Base-by-base conservation (phyloP, 441 rosid species). In the Adansonia gregorii region DNA sequence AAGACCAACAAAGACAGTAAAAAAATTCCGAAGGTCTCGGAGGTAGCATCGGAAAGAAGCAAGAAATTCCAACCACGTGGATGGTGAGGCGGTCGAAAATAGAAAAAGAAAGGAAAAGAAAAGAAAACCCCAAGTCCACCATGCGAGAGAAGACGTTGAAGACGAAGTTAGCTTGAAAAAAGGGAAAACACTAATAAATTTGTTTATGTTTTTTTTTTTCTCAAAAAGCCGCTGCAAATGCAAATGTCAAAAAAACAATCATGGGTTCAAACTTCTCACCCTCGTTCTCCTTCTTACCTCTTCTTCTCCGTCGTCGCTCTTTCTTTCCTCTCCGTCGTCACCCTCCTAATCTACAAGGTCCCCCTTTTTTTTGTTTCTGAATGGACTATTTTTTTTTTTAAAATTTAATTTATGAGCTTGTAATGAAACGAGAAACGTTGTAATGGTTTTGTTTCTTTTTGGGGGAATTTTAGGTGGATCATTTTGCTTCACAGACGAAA, bases 301-400 rank as follows among this genome's bases (percentile, higher is more conserved):
- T 80, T 90, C 73, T 81, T 84, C 12, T 78, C 80, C 56, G 72
- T 91, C 81, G 54, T 90, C 71, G 88, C 87, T 59, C 83, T 90
- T 19, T 82, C 87, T 74, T 56, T 87, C 82, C 84, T 88, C 87
- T 86, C 89, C 69, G 78, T 94, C 84, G 76, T 92, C 51, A 80
- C 83, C 72, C 67, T 91, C 60, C 81, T 94, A 85, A 82, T 93
- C 77, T 88, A 89, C 84, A 88, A 86, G 98, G 98, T 89, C 58
- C 39, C 10, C 19, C 15, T n/a, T 10, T 12, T 17, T 3, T 10
- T 43, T 46, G 17, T 46, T 41, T 19, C 0, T 19, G 0, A 45
- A 10, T 71, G 3, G 15, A 15, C 0, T 35, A 49, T 12, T 31
- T 31, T 80, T 71, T 56, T 59, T 24, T 35, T 17, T 56, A 76